Base-by-base conservation (phyloP, 1,284 basidiomycete species). In the Apiotrichum sp. region DNA sequence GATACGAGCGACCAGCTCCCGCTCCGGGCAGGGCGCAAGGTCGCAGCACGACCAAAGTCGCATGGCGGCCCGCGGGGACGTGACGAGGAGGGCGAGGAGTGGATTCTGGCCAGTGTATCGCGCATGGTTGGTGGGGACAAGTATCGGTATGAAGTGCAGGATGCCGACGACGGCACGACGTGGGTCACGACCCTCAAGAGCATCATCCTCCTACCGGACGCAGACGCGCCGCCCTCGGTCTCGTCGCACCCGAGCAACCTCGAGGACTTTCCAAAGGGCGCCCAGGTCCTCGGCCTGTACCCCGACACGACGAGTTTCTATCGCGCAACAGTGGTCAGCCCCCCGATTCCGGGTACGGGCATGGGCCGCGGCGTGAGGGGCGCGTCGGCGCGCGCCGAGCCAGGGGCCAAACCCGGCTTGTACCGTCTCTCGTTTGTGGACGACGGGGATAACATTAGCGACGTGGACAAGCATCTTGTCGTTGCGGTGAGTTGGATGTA, bases 281-380 rank as follows among this genome's bases (percentile, higher is more conserved):
- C 74, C 2, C 57, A 63, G 36, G 78, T 80, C 40, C 69, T 80
- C 47, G 79, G 75, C 0, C 64, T 79, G 31, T 81, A 80, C 53
- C 80, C 80, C 6, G 79, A 80, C 41, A 81, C 80, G 7, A 80
- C 79, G 0, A 70, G 71, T 0, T 80, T 81, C 62, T 81, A 81
- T 64, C 66, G 68, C 6, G 79, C 78, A 2, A 70, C 70, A 1
- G 75, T 80, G 50, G 61, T 76, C 1, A 55, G 68, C 1, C 61
- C 71, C 0, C 70, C 73, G 0, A 47, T 67, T 11, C 64, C 67
- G 8, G 65, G 67, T 0, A 67, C 65, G 10, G 65, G 70, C 14
- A 61, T 65, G 53, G 65, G 70, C 31, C 57, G 63, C 16, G 55
- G 63, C 35, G 50, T 64, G 29, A 53, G 59, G 22, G 56, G 62